phyloP scores from a whole-genome alignment of 2,329 filamentous ascomycete genomes.

The Aureobasidium leucospermi region DNA sequence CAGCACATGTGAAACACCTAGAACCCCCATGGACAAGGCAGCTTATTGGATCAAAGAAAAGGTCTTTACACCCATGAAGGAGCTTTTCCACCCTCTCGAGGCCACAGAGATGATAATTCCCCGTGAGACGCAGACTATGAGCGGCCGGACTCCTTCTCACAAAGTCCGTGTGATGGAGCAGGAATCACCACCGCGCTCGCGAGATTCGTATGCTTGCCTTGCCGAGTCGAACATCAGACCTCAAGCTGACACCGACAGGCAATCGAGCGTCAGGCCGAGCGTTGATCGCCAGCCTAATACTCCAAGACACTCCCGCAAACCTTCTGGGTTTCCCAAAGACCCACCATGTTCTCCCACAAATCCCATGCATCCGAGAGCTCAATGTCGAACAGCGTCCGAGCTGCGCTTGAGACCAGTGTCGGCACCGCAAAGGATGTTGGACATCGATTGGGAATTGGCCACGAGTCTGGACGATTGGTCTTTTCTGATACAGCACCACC shows the following conservation, averaged over 20 bases:
- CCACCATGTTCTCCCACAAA: not conserved
- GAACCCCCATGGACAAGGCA: not conserved
- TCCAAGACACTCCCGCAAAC: not conserved
- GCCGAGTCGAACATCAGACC: not conserved
- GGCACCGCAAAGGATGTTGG: not conserved
- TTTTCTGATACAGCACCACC: conserved; percentile 1
- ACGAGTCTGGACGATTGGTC: not conserved
- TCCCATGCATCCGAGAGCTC: not conserved
- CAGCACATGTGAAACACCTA: not conserved
- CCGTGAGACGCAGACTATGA: not conserved
- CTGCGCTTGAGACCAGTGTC: not conserved
- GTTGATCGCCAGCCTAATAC: not conserved
- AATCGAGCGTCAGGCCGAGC: not conserved
- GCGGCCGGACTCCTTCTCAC: not conserved
- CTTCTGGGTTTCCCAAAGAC: not conserved
- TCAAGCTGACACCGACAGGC: no score
- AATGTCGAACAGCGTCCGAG: not conserved
- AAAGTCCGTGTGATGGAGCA: not conserved
- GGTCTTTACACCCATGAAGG: not conserved
- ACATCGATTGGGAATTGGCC: not conserved
- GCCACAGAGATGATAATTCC: not conserved
- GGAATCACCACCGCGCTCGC: not conserved
- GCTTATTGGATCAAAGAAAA: not conserved
- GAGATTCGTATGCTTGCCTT: not conserved
- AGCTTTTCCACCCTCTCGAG: not conserved